A percentile compares a stretch with the other conserved stretches of the same genome.
phyloP scores from a whole-genome alignment of 768 basidiomycete genomes.

The Psilocybe cubensis region DNA sequence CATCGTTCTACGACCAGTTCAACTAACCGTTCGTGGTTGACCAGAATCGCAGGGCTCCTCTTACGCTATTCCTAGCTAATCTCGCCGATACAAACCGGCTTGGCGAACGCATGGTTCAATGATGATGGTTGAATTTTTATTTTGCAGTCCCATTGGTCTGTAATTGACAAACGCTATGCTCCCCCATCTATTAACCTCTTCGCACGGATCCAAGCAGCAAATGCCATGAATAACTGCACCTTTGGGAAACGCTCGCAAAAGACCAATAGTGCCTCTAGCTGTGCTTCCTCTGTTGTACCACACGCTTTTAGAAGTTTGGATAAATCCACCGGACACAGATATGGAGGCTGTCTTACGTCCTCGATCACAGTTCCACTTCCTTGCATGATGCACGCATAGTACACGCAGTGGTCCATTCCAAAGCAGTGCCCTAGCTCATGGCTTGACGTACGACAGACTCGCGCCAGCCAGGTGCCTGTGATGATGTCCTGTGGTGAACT shows the following conservation, averaged over 20 bases:
- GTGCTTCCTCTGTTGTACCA: slow-evolving; percentile 21
- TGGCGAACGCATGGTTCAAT: too few relatives aligned
- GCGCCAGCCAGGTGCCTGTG: slow-evolving; percentile 34
- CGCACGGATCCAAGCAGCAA: slow-evolving; percentile 24
- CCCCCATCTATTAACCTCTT: too few relatives aligned
- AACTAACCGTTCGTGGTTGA: too few relatives aligned
- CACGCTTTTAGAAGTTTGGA: slow-evolving; percentile 31
- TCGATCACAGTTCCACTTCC: slow-evolving; percentile 33
- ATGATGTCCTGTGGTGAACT: slow-evolving; percentile 3
- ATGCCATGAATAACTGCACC: slow-evolving; percentile 32
- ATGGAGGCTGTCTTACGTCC: slow-evolving; percentile 38
- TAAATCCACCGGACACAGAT: slow-evolving; percentile 36
- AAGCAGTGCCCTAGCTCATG: slow-evolving; percentile 47
- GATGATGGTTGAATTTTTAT: too few relatives aligned
- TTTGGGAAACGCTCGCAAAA: slow-evolving; percentile 30
- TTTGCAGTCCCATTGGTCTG: too few relatives aligned
- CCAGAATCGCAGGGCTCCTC: too few relatives aligned
- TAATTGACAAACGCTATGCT: too few relatives aligned
- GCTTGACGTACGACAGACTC: slow-evolving; percentile 37
- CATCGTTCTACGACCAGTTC: too few relatives aligned
- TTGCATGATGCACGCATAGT: too few relatives aligned
- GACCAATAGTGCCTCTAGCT: slow-evolving; percentile 25
- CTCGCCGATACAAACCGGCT: too few relatives aligned
- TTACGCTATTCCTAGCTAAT: too few relatives aligned
- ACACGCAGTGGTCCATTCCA: slow-evolving; percentile 41